Evolutionary conservation across 768 basidiomycete genomes (phyloP).

Genomic region (Tulasnella sp.): DNA sequence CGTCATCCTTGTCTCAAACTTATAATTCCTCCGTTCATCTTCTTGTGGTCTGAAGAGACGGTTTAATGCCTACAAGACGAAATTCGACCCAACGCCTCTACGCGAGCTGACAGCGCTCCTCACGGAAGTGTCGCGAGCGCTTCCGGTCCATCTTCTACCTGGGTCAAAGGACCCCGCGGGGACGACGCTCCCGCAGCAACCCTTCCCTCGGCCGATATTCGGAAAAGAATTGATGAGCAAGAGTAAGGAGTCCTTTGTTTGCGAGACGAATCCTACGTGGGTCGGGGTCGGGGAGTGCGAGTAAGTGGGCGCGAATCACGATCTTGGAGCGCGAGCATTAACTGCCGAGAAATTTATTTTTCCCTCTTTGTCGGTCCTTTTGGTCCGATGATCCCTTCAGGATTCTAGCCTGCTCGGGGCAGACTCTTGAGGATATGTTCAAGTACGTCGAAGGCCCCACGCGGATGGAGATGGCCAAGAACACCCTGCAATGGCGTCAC

Average conservation of each 20-base stretch:
- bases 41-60: constrained; percentile 23
- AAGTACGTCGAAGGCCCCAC: constrained; percentile 65
- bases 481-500: constrained; percentile 86
- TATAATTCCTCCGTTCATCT: neutral
- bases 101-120: constrained; percentile 48
- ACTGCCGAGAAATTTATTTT: neutral
- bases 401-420: constrained; percentile 78
- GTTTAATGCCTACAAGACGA: constrained; percentile 21
- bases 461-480: constrained; percentile 58
- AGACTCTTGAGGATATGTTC: constrained; percentile 89
- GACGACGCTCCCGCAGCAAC: constrained; percentile 82
- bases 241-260: constrained; percentile 48
- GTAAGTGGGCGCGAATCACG: constrained; percentile 25
- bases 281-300: constrained; percentile 45
- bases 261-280: constrained; percentile 86
- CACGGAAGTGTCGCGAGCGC: constrained; percentile 55
- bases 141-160: constrained; percentile 82
- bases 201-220: constrained; percentile 86
- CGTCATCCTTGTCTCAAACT: neutral
- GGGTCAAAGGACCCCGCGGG: constrained; percentile 83
- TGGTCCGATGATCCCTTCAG: too few relatives aligned
- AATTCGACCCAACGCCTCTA: constrained; percentile 16
- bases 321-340: neutral
- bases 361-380: neutral
- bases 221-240: constrained; percentile 38